Evolutionary conservation across 2,329 filamentous ascomycete species (phyloP).

Genomic region (Venturia effusa): DNA sequence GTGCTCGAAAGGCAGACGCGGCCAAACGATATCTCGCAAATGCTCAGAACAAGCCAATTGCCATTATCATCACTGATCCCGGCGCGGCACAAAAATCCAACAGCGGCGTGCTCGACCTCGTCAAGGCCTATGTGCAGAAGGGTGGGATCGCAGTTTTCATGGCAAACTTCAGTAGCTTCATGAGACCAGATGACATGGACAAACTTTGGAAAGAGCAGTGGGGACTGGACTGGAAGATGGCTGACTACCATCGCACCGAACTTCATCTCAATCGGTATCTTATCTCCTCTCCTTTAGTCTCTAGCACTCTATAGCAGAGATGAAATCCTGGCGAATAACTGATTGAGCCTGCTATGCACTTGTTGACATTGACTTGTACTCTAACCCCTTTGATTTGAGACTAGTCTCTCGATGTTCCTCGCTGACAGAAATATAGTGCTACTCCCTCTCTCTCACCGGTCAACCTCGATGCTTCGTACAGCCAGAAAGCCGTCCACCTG

Average conservation of each 20-base stretch:
- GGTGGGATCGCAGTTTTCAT: conserved; percentile 1
- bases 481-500: neutral
- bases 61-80: neutral
- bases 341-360: too few species aligned
- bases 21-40: neutral
- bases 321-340: too few species aligned
- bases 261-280: conserved; percentile 5
- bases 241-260: neutral
- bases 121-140: neutral
- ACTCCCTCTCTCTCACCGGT: neutral
- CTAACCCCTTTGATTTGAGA: too few species aligned
- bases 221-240: conserved; percentile 7
- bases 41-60: conserved; percentile 4
- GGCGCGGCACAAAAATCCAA: neutral
- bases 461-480: neutral
- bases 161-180: conserved; percentile 4
- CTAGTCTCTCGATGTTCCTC: neutral
- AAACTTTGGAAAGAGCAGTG: conserved; percentile 2
- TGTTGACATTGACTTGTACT: too few species aligned
- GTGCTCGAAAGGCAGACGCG: neutral
- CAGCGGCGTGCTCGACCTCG: neutral
- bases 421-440: neutral
- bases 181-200: neutral
- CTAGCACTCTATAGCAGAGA: too few species aligned
- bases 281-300: neutral